Evolutionary conservation across 495 filamentous ascomycete genomes (phyloP).

Genomic region (Collariella sp.): DNA sequence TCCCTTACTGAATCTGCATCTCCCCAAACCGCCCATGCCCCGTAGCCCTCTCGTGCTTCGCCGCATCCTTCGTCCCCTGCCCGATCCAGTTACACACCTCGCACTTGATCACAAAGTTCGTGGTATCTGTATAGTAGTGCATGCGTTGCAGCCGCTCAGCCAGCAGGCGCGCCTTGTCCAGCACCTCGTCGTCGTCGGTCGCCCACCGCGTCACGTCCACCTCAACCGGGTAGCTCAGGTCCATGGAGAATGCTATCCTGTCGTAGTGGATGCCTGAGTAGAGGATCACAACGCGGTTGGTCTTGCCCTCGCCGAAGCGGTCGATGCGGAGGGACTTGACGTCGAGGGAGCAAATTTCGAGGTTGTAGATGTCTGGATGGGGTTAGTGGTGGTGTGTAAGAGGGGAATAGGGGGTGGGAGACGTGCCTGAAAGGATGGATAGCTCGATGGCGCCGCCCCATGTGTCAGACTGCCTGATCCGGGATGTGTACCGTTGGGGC

Average conservation of each 20-base stretch:
- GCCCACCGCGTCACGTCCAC: constrained; percentile 75
- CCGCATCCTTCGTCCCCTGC: constrained; percentile 51
- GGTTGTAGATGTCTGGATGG: constrained; percentile 75
- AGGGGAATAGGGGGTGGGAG: too few relatives aligned
- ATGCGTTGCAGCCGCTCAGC: constrained; percentile 56
- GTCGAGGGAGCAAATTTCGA: constrained; percentile 83
- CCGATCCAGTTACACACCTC: constrained; percentile 63
- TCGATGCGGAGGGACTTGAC: constrained; percentile 48
- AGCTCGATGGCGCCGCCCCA: constrained; percentile 96
- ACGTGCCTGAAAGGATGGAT: constrained; percentile 67
- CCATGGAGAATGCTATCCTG: constrained; percentile 67
- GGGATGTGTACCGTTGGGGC: constrained; percentile 70
- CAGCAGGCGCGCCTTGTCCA: constrained; percentile 61
- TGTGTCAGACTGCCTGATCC: constrained; percentile 69
- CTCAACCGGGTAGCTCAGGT: constrained; percentile 53
- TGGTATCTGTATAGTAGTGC: constrained; percentile 89
- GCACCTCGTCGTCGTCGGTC: constrained; percentile 52
- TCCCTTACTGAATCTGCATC: constrained; percentile 19
- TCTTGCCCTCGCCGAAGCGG: constrained; percentile 69
- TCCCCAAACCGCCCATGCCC: constrained; percentile 27
- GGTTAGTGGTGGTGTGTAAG: too few relatives aligned
- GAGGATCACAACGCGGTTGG: constrained; percentile 67
- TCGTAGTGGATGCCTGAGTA: constrained; percentile 97
- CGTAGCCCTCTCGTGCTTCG: constrained; percentile 27
- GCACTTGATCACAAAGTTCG: constrained; percentile 73